Conservation (phyloP, 768 basidiomycete species). For the Mycena galericulata region DNA sequence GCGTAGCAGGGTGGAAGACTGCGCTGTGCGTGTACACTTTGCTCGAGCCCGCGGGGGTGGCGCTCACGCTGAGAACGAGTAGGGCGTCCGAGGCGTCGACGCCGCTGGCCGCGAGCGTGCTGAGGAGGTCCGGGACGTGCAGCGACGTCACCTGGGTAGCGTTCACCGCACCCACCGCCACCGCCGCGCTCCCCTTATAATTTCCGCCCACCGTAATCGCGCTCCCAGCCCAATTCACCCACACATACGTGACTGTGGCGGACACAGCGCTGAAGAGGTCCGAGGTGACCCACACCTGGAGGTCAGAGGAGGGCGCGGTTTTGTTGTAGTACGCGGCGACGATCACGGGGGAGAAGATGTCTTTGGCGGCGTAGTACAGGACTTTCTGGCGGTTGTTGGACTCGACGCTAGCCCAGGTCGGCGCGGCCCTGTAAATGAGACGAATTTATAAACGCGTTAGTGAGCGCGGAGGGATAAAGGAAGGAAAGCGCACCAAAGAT, state of each 20-base stretch:
- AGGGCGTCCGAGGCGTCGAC: conserved; percentile 9
- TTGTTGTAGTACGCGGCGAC: conserved; percentile 26
- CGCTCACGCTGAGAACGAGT: conserved; percentile 9
- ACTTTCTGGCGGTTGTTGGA: conserved; percentile 29
- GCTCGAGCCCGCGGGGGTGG: background rate
- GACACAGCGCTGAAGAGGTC: background rate
- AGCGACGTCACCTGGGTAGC: background rate
- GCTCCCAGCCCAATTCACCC: conserved; percentile 15
- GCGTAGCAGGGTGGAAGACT: conserved; percentile 27
- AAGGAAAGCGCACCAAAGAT: conserved; percentile 17
- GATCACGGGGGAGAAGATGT: conserved; percentile 29
- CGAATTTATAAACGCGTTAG: no score
- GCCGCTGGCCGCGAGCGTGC: background rate
- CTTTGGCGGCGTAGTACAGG: conserved; percentile 26
- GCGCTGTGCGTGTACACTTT: conserved; percentile 26
- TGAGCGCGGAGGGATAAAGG: background rate
- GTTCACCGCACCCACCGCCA: conserved; percentile 6
- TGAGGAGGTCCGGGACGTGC: background rate
- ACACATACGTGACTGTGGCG: conserved; percentile 11
- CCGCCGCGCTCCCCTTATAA: background rate
- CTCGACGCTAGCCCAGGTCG: conserved; percentile 24
- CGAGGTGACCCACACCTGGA: conserved; percentile 28
- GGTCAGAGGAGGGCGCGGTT: background rate
- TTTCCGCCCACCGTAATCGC: conserved; percentile 1
- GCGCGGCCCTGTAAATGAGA: conserved; percentile 11